Evolutionary conservation across 495 filamentous ascomycete genomes (phyloP).

Genomic region (Podospora comata): DNA sequence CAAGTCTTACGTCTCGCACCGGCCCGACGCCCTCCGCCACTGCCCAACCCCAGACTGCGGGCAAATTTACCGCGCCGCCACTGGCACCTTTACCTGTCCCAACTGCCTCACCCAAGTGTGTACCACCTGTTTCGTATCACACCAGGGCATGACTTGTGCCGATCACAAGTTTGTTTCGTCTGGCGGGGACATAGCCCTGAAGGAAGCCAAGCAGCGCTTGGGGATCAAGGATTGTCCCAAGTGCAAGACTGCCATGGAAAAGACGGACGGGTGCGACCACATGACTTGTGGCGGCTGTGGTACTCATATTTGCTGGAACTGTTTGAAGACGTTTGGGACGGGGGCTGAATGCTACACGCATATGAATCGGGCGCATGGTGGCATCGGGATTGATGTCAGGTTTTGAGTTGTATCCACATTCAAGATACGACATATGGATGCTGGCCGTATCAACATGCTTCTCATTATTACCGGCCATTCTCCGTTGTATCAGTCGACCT

Average conservation of each 20-base stretch:
- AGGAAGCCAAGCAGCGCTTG: conserved; percentile 28
- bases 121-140: conserved; percentile 37
- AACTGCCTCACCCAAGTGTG: conserved; percentile 38
- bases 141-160: conserved; percentile 39
- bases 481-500: too few relatives aligned
- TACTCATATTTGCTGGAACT: conserved; percentile 32
- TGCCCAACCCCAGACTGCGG: conserved; percentile 44
- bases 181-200: conserved; percentile 28
- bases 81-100: conserved; percentile 33
- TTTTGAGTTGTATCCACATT: too few relatives aligned
- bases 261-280: conserved; percentile 30
- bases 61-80: conserved; percentile 38
- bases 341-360: conserved; percentile 14
- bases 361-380: conserved; percentile 16
- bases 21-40: conserved; percentile 33
- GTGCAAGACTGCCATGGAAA: conserved; percentile 27
- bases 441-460: too few relatives aligned
- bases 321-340: conserved; percentile 21
- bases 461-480: too few relatives aligned
- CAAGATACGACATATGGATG: too few relatives aligned
- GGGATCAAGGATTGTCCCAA: conserved; percentile 30
- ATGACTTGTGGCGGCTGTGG: conserved; percentile 28
- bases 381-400: background rate
- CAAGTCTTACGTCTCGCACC: conserved; percentile 34
- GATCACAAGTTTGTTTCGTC: conserved; percentile 32